phyloP scores from a whole-genome alignment of 2,329 filamentous ascomycete species.

The Aspergillus phoenicis region DNA sequence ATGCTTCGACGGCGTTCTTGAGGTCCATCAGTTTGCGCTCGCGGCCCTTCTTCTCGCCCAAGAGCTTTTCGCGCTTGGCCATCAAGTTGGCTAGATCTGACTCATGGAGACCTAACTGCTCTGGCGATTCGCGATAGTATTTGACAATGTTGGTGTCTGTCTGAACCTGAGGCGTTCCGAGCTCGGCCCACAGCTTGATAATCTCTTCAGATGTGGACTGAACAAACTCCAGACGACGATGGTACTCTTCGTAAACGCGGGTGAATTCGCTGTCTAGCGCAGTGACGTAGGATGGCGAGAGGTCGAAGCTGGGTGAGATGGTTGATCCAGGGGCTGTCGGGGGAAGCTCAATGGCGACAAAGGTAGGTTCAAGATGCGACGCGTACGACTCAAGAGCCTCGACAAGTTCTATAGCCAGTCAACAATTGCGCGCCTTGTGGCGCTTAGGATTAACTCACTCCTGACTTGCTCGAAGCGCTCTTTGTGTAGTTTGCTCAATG shows the following conservation, averaged over 20 bases:
- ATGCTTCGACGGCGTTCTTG: constrained; percentile 72
- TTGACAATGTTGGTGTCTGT: constrained; percentile 87
- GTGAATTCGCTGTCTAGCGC: constrained; percentile 89
- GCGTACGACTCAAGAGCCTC: constrained; percentile 95
- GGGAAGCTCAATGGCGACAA: constrained; percentile 81
- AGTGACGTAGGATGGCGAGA: constrained; percentile 86
- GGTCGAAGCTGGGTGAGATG: constrained; percentile 80
- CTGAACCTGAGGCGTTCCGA: constrained; percentile 90
- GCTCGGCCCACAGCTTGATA: constrained; percentile 92
- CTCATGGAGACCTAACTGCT: constrained; percentile 89
- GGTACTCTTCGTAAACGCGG: constrained; percentile 95
- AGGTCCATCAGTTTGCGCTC: constrained; percentile 79
- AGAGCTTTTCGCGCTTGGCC: constrained; percentile 75
- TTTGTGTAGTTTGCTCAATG: constrained; percentile 78
- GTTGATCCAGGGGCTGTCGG: constrained; percentile 76
- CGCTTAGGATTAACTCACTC: constrained; percentile 60
- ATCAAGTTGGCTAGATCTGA: constrained; percentile 77
- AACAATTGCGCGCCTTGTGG: constrained; percentile 17
- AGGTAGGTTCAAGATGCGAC: constrained; percentile 87
- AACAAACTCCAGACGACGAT: constrained; percentile 74
- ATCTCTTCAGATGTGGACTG: constrained; percentile 77
- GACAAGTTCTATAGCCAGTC: constrained; percentile 71
- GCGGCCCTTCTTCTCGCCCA: constrained; percentile 84
- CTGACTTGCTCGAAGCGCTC: constrained; percentile 95
- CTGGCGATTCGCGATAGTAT: constrained; percentile 84